Evolutionary conservation across 305 asterid genomes (phyloP), one percentile per base, ranked within the genome.

Genomic region (Vinca major): DNA sequence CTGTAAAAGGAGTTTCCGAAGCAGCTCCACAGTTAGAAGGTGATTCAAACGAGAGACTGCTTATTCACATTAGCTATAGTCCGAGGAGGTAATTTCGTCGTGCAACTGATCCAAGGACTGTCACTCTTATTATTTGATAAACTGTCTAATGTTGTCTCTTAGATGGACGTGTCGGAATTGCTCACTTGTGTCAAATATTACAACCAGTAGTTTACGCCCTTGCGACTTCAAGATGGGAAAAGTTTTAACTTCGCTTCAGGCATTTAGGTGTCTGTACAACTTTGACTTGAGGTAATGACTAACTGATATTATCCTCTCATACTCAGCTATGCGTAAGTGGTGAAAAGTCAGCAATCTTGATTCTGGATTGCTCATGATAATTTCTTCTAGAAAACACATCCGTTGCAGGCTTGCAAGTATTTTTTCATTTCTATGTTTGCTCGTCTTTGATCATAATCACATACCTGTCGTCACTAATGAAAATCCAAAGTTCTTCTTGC

Each of bases 171-270:
- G 96, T 84, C 87, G 95, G 74, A 94, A 77, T 82, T 88, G 95
- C 86, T 83, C 88, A 1, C 74, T 89, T 72, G 80, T 90, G 75
- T 76, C 90, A 71, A 85, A 84, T 78, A 80, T 91, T 56, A 73
- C 97, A 40, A 83, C 95, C 7, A 85, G 86, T 75, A 84, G 85
- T 73, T 82, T 91, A 71, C 80, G 86, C 68, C 99, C 95, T 54
- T 91, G 96, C 86, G 99, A 94, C 80, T 91, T 94, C 74, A 94
- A 89, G 82, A 81, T 86, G 92, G 96, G 93, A 74, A 94, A 83
- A 82, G 81, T 91, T 68, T 76, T 88, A 63, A 75, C 87, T 75
- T 81, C 97, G 75, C 87, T 89, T 71, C 97, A 85, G 79, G 86
- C 86, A 69, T 86, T 89, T 82, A 81, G 91, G 80, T 94, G 97